Evolutionary conservation across 345 rosid genomes (phyloP), one percentile per base, ranked within the genome.

Genomic region (Lepidium africanum): DNA sequence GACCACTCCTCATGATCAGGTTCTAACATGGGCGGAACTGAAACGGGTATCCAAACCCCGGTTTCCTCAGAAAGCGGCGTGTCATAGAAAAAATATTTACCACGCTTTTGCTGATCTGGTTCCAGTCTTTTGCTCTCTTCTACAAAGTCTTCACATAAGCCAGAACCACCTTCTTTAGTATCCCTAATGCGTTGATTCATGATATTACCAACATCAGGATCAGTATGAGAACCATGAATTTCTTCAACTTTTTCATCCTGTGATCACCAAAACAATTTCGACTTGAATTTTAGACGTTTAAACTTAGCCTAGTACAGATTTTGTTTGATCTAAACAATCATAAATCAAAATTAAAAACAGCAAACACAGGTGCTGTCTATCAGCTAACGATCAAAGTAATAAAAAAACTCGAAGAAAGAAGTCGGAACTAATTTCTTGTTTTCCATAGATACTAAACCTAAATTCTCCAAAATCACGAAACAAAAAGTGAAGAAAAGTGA

Each of bases 31-130:
- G 97, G 97, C 30, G 99, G 99, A 70, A 91, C 95, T 30, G 99
- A 94, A 46, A 94, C 95, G 0, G 97, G 97, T 71, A 94, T 94
- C 99, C 99, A 94, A 63, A 63, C 80, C 45, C 99, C 99, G 8
- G 99, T 94, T 50, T 94, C 96, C 64, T 94, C 99, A 49, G 78
- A 75, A 36, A 77, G 86, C 0, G 97, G 99, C 1, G 84, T 23
- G 55, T 89, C 99, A 55, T 91, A 93, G 77, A 65, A 84, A 77
- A 93, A 93, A 77, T 83, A 93, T 77, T 86, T 90, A 36, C 94
- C 89, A 1, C 47, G 70, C 75, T 79, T 86, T 41, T 67, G 80
- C 17, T 65, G 37, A 5, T 56, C 61, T 4, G 37, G 13, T 49
- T 68, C 60, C 4, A 33, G 19, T 50, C 61, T 64, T 47, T 40